phyloP scores from a whole-genome alignment of 2,329 filamentous ascomycete genomes.

The Metarhizium anisopliae region DNA sequence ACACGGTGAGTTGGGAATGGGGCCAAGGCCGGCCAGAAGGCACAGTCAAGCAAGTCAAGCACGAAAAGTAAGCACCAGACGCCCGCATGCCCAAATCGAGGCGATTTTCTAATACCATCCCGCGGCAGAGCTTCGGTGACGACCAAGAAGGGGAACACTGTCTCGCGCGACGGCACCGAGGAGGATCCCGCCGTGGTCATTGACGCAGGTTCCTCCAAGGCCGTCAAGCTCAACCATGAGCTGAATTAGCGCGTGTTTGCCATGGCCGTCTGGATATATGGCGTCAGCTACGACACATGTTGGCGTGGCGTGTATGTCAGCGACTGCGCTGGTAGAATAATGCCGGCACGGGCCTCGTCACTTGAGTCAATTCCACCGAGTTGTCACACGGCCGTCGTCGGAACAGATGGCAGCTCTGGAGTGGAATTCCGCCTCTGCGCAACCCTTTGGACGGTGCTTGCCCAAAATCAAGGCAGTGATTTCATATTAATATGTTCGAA shows the following conservation, averaged over 20 bases:
- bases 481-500: no score
- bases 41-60: constrained; percentile 35
- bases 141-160: constrained; percentile 32
- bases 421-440: no score
- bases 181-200: constrained; percentile 35
- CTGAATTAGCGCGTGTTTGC: constrained; percentile 1
- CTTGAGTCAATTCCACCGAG: no score
- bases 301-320: no score
- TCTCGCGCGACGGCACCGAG: constrained; percentile 28
- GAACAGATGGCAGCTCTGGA: no score
- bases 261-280: no score
- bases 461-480: no score
- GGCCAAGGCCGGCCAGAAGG: constrained; percentile 32
- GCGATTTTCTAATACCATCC: background rate
- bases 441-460: no score
- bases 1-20: constrained; percentile 39
- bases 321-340: no score
- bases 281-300: no score
- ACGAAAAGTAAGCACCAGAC: constrained; percentile 22
- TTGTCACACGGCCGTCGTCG: no score
- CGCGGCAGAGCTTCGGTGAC: constrained; percentile 24
- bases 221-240: constrained; percentile 6
- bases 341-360: no score
- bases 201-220: constrained; percentile 18
- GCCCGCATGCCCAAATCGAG: background rate